phyloP scores from a whole-genome alignment of 352 stramenopile species.

The Globisporangium spinosum region DNA sequence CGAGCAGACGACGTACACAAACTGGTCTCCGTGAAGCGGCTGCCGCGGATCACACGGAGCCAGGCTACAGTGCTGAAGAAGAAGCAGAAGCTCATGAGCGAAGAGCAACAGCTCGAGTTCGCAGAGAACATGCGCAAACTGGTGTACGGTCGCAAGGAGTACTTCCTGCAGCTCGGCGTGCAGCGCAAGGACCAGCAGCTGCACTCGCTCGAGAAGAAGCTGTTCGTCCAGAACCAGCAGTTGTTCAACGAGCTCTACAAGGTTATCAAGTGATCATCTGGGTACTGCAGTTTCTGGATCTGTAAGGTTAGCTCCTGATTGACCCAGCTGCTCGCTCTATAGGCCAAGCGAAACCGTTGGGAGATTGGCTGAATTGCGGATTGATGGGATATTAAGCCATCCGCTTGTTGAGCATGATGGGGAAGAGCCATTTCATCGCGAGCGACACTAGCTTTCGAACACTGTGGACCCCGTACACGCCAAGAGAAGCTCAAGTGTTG shows the following conservation, averaged over 20 bases:
- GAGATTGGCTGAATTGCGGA: no score
- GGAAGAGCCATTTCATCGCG: no score
- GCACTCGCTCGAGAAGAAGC: conserved; percentile 2
- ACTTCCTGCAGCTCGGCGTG: neutral
- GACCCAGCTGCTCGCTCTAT: no score
- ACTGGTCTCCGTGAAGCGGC: neutral
- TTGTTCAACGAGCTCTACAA: neutral
- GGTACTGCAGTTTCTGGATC: neutral
- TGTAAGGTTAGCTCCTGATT: neutral
- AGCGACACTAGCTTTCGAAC: no score
- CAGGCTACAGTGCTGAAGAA: neutral
- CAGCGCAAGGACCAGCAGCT: neutral
- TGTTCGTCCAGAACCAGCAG: conserved; percentile 2
- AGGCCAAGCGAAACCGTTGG: no score
- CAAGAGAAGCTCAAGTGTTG: no score
- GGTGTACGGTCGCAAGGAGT: neutral
- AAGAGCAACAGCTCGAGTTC: neutral
- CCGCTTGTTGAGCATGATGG: no score
- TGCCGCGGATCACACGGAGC: conserved; percentile 3
- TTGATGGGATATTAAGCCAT: no score
- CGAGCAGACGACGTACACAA: neutral
- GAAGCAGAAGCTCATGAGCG: neutral
- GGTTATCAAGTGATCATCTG: neutral
- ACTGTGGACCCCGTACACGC: no score
- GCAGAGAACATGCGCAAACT: conserved; percentile 6